phyloP scores from a whole-genome alignment of 371 early-diverging fungal genomes.

The Mortierella polycephala region DNA sequence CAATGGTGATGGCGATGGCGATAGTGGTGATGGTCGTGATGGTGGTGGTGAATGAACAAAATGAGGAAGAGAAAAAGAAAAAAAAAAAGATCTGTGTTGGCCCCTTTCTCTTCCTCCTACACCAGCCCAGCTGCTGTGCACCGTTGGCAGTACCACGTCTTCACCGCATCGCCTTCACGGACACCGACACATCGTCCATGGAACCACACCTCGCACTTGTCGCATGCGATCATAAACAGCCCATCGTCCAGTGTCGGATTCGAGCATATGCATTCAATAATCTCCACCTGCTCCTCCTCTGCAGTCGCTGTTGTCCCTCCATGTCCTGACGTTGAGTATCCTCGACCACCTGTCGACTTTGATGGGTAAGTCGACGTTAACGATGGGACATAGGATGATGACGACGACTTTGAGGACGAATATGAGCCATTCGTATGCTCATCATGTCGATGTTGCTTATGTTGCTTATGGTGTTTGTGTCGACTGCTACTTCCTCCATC shows the following conservation, averaged over 20 bases:
- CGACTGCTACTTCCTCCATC: slow-evolving; percentile 23
- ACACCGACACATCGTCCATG: slow-evolving; percentile 80
- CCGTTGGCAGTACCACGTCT: slow-evolving; percentile 62
- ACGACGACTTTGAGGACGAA: slow-evolving; percentile 9
- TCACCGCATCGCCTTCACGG: slow-evolving; percentile 37
- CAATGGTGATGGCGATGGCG: too few species aligned
- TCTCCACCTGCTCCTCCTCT: slow-evolving; percentile 50
- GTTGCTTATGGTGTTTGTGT: slow-evolving; percentile 34
- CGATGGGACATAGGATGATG: not conserved
- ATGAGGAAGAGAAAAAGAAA: too few species aligned
- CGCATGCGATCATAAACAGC: slow-evolving; percentile 84
- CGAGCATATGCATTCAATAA: slow-evolving; percentile 75
- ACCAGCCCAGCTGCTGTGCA: slow-evolving; percentile 34
- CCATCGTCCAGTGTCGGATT: slow-evolving; percentile 76
- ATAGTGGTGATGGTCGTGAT: too few species aligned
- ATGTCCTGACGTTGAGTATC: slow-evolving; percentile 7
- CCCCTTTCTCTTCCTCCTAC: too few species aligned
- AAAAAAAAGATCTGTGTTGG: too few species aligned
- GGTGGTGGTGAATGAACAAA: too few species aligned
- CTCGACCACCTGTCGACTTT: not conserved
- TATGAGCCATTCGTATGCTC: slow-evolving; percentile 9
- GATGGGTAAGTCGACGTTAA: too few species aligned
- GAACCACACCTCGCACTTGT: slow-evolving; percentile 80
- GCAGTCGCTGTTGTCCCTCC: slow-evolving; percentile 1
- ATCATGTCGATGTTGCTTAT: slow-evolving; percentile 27